These are phyloP conservation scores for Tirmania nivea DNA, from an alignment of 495 filamentous ascomycete species.

Conservation along the genomic window DNA sequence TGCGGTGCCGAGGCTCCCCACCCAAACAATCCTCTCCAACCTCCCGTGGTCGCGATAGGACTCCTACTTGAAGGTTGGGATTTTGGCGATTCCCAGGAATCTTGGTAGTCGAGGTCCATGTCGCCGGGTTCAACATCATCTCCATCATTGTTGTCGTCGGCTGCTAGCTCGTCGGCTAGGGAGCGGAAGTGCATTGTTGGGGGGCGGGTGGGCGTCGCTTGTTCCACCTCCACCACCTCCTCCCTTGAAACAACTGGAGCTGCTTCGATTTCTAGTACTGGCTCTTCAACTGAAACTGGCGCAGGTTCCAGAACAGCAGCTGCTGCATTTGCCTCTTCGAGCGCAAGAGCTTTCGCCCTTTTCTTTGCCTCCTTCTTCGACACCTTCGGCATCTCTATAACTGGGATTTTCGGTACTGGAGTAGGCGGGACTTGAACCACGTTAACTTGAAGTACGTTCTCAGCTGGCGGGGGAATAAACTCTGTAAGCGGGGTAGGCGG, in stretches of 20 bases:
- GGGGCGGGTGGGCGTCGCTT: background rate
- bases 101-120: background rate
- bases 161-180: no score
- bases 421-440: no score
- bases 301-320: no score
- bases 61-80: background rate
- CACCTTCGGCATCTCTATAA: background rate
- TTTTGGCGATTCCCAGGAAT: no score
- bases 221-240: background rate
- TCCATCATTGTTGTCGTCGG: no score
- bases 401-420: no score
- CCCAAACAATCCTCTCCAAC: background rate
- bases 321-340: no score
- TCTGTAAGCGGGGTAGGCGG: background rate
- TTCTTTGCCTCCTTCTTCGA: background rate
- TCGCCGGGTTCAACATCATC: background rate
- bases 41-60: background rate
- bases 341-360: background rate
- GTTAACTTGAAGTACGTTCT: no score
- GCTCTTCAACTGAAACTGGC: no score
- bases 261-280: background rate
- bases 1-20: background rate
- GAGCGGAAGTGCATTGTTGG: no score
- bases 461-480: no score
- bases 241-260: background rate